Base-by-base conservation (phyloP, 2,329 filamentous ascomycete genomes). In the Xylariales sp. region DNA sequence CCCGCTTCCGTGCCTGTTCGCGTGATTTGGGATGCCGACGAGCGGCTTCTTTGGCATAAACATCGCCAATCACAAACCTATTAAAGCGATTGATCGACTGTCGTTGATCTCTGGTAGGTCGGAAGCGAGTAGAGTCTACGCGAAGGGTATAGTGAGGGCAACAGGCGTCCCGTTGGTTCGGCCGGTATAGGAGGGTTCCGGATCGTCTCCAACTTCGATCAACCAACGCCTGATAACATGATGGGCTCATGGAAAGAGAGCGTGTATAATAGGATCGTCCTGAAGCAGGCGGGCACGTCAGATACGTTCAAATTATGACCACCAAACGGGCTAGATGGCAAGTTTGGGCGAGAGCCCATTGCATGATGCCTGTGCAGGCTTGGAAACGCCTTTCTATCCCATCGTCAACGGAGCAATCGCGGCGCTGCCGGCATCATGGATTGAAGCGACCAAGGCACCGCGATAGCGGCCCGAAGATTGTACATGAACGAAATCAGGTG, bases 101-200 rank as follows among this genome's bases (percentile, higher is more conserved):
- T 45, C 93, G 85, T 75, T 96, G 93, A 74, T 93, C 90, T 77
- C 87, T 89, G 34, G 87, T 86, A 5, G 92, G 83, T 71, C 87
- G 89, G 80, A 92, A 92, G 46, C 84, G 81, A 54, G 82, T 78
- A 30, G 89, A 88, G 74, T 93, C 91, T 23, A 94, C 83, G 54
- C 92, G 89, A 62, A 96, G 90, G 0, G 92, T 94, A 78, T 95
- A 98, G 76, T 97, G 94, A 52, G 94, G 94, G 79, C 96, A 99
- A 76, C 96, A 99, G 69, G 93, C 92, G 64, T 89, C 85, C 66
- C 86, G 86, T 74, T 93, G 90, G 78, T 96, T 91, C 14, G 93
- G 92, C 68, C 93, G 89, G 80, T 96, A 96, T 56, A 96, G 82
- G 8, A 93, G 83, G 34, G 82, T 88, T 16, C 87, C 89, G 45